phyloP scores from a whole-genome alignment of 176 grass and related monocot species.

The Carex scoparia region DNA sequence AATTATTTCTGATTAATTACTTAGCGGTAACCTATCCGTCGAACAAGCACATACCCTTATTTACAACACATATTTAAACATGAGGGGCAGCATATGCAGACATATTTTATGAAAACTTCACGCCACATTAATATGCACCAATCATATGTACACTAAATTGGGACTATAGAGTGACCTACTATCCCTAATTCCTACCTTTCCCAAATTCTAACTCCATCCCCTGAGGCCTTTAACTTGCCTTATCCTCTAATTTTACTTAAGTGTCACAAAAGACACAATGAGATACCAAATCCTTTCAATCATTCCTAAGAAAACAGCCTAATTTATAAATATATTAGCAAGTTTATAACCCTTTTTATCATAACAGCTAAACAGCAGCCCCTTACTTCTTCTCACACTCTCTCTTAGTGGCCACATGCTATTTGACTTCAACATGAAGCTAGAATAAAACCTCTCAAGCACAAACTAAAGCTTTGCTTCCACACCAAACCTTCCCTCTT shows the following conservation, averaged over 20 bases:
- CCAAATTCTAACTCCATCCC: neutral
- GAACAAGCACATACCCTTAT: no score
- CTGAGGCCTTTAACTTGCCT: conserved; percentile 2
- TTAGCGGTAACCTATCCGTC: no score
- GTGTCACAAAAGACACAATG: conserved; percentile 16
- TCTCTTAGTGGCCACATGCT: conserved; percentile 34
- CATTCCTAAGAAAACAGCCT: neutral
- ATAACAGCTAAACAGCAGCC: neutral
- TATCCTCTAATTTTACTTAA: conserved; percentile 3
- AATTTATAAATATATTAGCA: neutral
- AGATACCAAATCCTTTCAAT: conserved; percentile 13
- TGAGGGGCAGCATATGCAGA: neutral
- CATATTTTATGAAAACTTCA: neutral
- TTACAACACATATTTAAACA: neutral
- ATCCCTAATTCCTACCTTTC: neutral
- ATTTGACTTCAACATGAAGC: conserved; percentile 37
- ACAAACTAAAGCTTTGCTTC: conserved; percentile 56
- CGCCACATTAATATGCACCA: neutral
- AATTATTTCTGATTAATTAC: no score
- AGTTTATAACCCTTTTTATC: neutral
- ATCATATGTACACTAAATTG: neutral
- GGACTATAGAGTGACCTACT: neutral
- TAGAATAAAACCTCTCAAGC: conserved; percentile 30
- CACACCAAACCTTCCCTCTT: conserved; percentile 57
- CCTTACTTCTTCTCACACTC: conserved; percentile 12